Evolutionary conservation across 2,329 filamentous ascomycete genomes (phyloP).

Genomic region (Fusarium veterinarium): DNA sequence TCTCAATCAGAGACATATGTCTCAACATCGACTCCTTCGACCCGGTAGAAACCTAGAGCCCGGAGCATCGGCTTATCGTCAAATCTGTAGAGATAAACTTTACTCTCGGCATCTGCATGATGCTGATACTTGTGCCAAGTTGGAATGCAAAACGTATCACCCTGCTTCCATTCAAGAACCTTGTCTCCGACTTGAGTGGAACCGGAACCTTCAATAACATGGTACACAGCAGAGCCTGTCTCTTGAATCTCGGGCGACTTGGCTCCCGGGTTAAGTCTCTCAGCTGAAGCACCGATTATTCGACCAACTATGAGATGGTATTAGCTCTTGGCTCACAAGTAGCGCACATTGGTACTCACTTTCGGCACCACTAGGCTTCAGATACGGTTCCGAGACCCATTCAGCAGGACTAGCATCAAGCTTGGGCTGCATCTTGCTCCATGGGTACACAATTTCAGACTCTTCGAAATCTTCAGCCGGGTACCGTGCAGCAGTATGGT

Average conservation of each 20-base stretch:
- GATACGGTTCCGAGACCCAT: constrained; percentile 45
- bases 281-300: constrained; percentile 60
- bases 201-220: constrained; percentile 62
- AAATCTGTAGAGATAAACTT: constrained; percentile 64
- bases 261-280: constrained; percentile 53
- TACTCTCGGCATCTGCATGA: constrained; percentile 48
- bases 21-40: constrained; percentile 25
- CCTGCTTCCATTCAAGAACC: constrained; percentile 56
- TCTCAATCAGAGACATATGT: constrained; percentile 21
- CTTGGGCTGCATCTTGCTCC: constrained; percentile 56
- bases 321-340: neutral
- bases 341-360: constrained; percentile 7
- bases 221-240: constrained; percentile 64
- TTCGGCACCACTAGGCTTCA: constrained; percentile 47
- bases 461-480: constrained; percentile 56
- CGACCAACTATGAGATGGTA: constrained; percentile 37
- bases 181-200: constrained; percentile 52
- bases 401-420: constrained; percentile 48
- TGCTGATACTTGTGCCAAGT: constrained; percentile 64
- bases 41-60: constrained; percentile 59
- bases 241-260: constrained; percentile 56
- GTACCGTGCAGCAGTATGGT: constrained; percentile 59
- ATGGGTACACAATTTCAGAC: constrained; percentile 61
- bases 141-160: constrained; percentile 67
- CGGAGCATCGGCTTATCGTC: constrained; percentile 67